These are phyloP conservation scores for Cystobasidium pallidum DNA, from an alignment of 1,284 basidiomycete genomes.

Conservation along the genomic window DNA sequence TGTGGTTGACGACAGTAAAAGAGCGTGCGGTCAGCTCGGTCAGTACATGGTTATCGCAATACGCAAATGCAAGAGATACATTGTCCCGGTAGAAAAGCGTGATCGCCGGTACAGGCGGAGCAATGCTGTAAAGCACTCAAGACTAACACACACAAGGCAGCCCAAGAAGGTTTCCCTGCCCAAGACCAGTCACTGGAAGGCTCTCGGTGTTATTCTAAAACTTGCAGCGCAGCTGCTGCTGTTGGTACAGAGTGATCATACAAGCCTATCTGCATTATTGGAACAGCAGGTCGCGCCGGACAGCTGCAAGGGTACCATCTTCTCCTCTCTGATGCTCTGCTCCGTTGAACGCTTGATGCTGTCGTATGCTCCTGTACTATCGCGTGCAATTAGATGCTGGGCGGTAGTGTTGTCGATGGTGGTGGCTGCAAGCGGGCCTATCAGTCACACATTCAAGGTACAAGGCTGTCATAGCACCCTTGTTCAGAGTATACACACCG, in stretches of 20 bases:
- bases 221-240: neutral
- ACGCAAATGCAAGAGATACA: neutral
- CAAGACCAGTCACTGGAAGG: neutral
- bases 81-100: neutral
- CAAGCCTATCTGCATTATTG: neutral
- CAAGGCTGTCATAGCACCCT: neutral
- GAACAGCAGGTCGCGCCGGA: neutral
- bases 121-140: too few relatives aligned
- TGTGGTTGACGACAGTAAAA: neutral
- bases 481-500: constrained; percentile 25
- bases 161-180: neutral
- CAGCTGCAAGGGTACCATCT: neutral
- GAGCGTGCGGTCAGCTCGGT: neutral
- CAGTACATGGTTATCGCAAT: neutral
- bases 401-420: constrained; percentile 22
- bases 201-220: neutral
- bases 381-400: neutral
- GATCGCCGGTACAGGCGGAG: constrained; percentile 5
- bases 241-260: constrained; percentile 8
- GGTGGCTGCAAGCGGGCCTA: neutral
- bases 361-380: neutral
- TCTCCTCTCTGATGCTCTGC: neutral
- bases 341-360: neutral
- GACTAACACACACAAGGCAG: too few relatives aligned
- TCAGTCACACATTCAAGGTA: neutral